These are phyloP conservation scores for Paralagenidium karlingii DNA, from an alignment of 352 stramenopile genomes.

Conservation along the genomic window DNA sequence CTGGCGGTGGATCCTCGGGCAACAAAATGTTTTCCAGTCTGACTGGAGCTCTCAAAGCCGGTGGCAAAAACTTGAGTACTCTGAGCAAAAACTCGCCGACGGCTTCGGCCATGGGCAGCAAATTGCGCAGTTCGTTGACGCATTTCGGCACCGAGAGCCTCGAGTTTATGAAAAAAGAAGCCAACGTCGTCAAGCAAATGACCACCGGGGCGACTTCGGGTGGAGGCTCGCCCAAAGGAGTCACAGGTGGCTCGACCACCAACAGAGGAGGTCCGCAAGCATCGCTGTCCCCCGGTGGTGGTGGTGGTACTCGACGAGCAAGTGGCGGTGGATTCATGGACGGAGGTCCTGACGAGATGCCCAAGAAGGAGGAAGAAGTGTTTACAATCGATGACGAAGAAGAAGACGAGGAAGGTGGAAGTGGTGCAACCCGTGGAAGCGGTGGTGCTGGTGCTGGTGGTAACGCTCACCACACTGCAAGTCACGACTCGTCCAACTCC, in stretches of 20 bases:
- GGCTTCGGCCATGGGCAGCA: constrained; percentile 22
- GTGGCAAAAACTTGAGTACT: constrained; percentile 54
- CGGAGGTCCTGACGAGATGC: too few relatives aligned
- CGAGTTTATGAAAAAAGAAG: constrained; percentile 65
- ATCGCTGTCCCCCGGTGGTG: too few relatives aligned
- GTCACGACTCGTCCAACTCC: too few relatives aligned
- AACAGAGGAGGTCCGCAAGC: too few relatives aligned
- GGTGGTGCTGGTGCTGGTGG: constrained; percentile 3
- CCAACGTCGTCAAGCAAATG: constrained; percentile 23
- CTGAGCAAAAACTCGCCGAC: constrained; percentile 7
- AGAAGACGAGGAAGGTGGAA: constrained; percentile 51
- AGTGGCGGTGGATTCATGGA: too few relatives aligned
- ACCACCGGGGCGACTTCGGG: too few relatives aligned
- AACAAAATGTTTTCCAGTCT: constrained; percentile 68
- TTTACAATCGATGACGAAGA: constrained; percentile 78
- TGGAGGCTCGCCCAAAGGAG: too few relatives aligned
- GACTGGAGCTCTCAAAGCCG: constrained; percentile 44
- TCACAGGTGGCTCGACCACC: too few relatives aligned
- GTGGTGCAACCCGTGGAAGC: constrained; percentile 11
- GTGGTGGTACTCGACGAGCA: too few relatives aligned
- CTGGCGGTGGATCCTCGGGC: too few relatives aligned
- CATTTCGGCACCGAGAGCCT: constrained; percentile 58
- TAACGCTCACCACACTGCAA: too few relatives aligned
- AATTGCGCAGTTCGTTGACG: constrained; percentile 38
- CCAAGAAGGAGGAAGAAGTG: constrained; percentile 73